Percentiles rank a stretch among this genome's conserved stretches.
Conservation (phyloP, 768 basidiomycete genomes). For the Psilocybe sp. region DNA sequence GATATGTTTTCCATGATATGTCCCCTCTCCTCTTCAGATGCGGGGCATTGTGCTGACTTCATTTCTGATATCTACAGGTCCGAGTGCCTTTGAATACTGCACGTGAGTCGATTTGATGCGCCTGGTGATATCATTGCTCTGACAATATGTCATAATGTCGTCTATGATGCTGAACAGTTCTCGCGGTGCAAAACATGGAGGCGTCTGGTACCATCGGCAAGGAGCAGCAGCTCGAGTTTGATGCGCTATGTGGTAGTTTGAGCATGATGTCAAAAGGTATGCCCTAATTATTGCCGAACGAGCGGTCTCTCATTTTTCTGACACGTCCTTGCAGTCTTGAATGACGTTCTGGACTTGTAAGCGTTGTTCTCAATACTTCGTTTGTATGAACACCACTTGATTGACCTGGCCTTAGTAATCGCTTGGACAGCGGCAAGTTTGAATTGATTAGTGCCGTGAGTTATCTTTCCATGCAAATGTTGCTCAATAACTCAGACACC, state of each 20-base stretch:
- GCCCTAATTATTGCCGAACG: conserved; percentile 5
- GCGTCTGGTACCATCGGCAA: conserved; percentile 70
- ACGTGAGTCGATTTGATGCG: conserved; percentile 34
- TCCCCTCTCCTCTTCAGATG: conserved; percentile 16
- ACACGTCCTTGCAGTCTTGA: conserved; percentile 46
- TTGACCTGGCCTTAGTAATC: conserved; percentile 48
- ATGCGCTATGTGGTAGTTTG: conserved; percentile 76
- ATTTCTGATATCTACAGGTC: conserved; percentile 48
- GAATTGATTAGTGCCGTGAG: conserved; percentile 53
- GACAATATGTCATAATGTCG: not conserved
- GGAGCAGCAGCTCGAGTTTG: conserved; percentile 85
- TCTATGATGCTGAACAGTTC: conserved; percentile 31
- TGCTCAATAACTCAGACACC: conserved; percentile 4
- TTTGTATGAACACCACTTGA: too few species aligned
- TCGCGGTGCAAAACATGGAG: conserved; percentile 92
- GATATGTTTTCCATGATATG: conserved; percentile 80
- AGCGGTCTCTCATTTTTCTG: conserved; percentile 4
- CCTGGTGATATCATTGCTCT: not conserved
- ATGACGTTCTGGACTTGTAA: conserved; percentile 80
- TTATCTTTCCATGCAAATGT: not conserved
- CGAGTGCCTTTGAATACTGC: conserved; percentile 82
- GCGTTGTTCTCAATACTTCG: conserved; percentile 24
- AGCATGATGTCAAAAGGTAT: conserved; percentile 87
- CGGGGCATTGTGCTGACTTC: conserved; percentile 4
- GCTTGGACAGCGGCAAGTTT: conserved; percentile 86